These are phyloP conservation scores for Alternaria novae-zelandiae DNA, from an alignment of 2,329 filamentous ascomycete genomes.

Conservation along the genomic window DNA sequence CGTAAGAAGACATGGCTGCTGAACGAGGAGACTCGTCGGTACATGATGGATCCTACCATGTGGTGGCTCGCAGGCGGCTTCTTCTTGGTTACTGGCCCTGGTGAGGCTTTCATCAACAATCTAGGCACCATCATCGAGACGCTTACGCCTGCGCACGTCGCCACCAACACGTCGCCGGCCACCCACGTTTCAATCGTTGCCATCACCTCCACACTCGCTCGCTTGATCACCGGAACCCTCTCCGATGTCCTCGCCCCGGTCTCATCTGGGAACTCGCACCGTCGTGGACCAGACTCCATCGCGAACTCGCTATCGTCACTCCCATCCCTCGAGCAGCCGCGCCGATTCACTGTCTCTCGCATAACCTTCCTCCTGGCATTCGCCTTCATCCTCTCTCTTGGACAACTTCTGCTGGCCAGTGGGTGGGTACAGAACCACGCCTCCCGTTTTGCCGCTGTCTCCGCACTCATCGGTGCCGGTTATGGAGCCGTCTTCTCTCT, in stretches of 20 bases:
- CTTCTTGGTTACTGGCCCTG: constrained; percentile 89
- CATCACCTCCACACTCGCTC: constrained; percentile 85
- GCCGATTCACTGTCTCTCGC: constrained; percentile 71
- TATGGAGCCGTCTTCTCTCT: constrained; percentile 93
- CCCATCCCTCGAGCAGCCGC: constrained; percentile 21
- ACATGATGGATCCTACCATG: constrained; percentile 90
- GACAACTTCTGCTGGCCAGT: constrained; percentile 78
- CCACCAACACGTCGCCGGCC: constrained; percentile 67
- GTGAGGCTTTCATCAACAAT: constrained; percentile 99
- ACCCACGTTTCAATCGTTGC: constrained; percentile 95
- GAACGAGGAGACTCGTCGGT: constrained; percentile 86
- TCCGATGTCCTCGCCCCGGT: constrained; percentile 82
- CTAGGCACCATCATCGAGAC: constrained; percentile 92
- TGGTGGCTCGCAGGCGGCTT: constrained; percentile 93
- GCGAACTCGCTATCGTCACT: constrained; percentile 50
- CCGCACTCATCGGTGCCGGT: constrained; percentile 82
- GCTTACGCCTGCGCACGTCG: constrained; percentile 69
- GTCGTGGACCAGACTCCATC: constrained; percentile 56
- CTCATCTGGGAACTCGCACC: constrained; percentile 60
- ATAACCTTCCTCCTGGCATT: constrained; percentile 80
- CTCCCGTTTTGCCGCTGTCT: constrained; percentile 84
- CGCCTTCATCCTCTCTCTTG: constrained; percentile 81
- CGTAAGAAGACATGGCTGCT: constrained; percentile 88
- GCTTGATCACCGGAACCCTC: constrained; percentile 85
- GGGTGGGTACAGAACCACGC: constrained; percentile 76